Evolutionary conservation across 371 early-diverging fungal species (phyloP), one percentile per base, ranked within the genome.

Genomic region (Mortierella sp.): DNA sequence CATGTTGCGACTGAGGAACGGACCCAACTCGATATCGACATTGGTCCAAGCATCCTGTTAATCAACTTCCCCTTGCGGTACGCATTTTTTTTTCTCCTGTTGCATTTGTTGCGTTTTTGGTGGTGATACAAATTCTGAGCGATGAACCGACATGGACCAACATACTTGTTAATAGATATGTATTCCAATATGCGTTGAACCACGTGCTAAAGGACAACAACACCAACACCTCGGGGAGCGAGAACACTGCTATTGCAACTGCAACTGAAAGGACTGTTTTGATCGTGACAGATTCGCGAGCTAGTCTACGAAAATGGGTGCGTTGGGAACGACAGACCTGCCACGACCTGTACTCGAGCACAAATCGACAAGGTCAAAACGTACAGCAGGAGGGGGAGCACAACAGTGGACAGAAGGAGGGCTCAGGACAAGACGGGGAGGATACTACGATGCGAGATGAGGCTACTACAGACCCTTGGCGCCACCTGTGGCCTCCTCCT

Each of bases 161-260:
- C 16, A 11, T 55, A 14, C 9, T 4, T 40, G 8, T 26, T 4
- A 11, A 64, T 68, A 80, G 81, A 45, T 77, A 80, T 47, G 41
- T 80, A 22, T 47, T 80, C 34, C 74, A 76, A 24, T 73, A 73
- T 24, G 81, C 81, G 1, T 31, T 74, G 68, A 80, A 74, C 41
- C 74, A 80, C 16, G 29, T 80, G 6, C 73, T 39, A 8, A 40
- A 45, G 16, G 53, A 50, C 0, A 29, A 50, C 3, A 50, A 19
- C 11, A 64, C 2, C 43, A 64, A n/a, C 47, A 19, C 8, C 29
- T 4, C 68, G 48, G 16, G n/a, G 40, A 19, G 22, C 1, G 34
- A 31, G 53, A 19, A n/a, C n/a, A n/a, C n/a, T n/a, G n/a, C n/a
- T n/a, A n/a, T n/a, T n/a, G 29, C 2, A 53, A 13, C 19, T 34